Base-by-base conservation (phyloP, 768 basidiomycete species). In the Panellus pusillus region DNA sequence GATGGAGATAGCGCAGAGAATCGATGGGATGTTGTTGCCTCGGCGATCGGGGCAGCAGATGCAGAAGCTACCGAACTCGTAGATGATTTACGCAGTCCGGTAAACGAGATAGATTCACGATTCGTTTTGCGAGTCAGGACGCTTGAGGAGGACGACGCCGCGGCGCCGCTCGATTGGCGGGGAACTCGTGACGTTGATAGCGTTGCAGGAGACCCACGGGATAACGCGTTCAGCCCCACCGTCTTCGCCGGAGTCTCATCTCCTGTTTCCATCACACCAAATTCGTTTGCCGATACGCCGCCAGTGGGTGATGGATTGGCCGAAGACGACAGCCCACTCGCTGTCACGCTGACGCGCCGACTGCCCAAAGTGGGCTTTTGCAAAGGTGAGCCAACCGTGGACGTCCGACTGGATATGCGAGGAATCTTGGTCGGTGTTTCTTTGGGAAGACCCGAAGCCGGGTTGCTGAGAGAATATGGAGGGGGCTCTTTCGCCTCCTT, bases 401-500 rank as follows among this genome's bases (percentile, higher is more conserved):
- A 89, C 2, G 87, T 84, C 31, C 87, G 81, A 64, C 90, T 90
- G n/a, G 91, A 88, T 37, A 95, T 93, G 20, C 92, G 89, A 43
- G 92, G 92, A 63, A 94, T 95, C 74, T 93, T 94, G 17, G 92
- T 95, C 3, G 92, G 92, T 0, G 93, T 93, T 65, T 92, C 91
- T 70, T 93, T 93, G 6, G 80, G 67, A 51, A 85, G 69, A 9
- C 75, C 72, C 27, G 78, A 74, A 3, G 74, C 63, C 14, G 81
- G 74, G 60, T 85, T 87, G 51, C 75, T 65, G 37, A 80, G 66
- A 11, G 79, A 74, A n/a, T 77, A 76, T 9, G 81, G 80, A 9
- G 77, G 79, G 14, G 72, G 77, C 51, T 87, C 86, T 61, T 78
- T 82, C 9, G 68, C 63, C 29, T 87, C 86, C 64, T 82, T 84